Base-by-base conservation (phyloP, 495 filamentous ascomycete genomes). In the Sordaria brevicollis region DNA sequence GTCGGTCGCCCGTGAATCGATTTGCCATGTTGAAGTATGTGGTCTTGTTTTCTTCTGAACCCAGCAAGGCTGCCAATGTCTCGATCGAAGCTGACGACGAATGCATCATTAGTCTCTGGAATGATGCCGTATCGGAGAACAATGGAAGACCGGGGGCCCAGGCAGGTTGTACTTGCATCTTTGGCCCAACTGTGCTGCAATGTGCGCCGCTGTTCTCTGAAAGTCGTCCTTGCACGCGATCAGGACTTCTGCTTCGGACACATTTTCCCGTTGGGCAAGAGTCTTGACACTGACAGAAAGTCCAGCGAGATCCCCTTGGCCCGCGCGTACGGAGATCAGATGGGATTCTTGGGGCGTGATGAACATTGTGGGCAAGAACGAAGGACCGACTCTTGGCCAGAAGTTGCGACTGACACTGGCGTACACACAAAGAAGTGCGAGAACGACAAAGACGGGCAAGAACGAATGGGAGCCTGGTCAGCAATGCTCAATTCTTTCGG, bases 11-110 rank as follows among this genome's bases (percentile, higher is more conserved):
- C 5, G 73, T 69, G 65, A 78, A 78, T 1, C 76, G 70, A 66
- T 78, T 77, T 0, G 75, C 74, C 74, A 76, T 73, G 74, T 78
- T 78, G 69, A 78, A 78, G 71, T 71, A 78, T 0, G 39, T 65
- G 2, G 15, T 1, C 36, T 57, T 71, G 17, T 74, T 72, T 13
- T 71, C 75, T 4, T 71, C 34, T 19, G 33, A 68, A 8, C 36
- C 73, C 1, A 77, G 68, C 5, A 78, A 67, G 13, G 68, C 67
- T 4, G 75, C 71, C 4, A 78, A 68, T 3, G 70, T 65, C 29
- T 77, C 75, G 37, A 78, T 78, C 8, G 75, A 78, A 10, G 65
- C 76, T 77, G 37, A 11, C 15, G 19, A 19, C 7, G 25, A 25
- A 62, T 1, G 25, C 0, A 3, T 13, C 49, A 17, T 62, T 62